phyloP scores from a whole-genome alignment of 1,139 yeast species.

The Candida sp. region DNA sequence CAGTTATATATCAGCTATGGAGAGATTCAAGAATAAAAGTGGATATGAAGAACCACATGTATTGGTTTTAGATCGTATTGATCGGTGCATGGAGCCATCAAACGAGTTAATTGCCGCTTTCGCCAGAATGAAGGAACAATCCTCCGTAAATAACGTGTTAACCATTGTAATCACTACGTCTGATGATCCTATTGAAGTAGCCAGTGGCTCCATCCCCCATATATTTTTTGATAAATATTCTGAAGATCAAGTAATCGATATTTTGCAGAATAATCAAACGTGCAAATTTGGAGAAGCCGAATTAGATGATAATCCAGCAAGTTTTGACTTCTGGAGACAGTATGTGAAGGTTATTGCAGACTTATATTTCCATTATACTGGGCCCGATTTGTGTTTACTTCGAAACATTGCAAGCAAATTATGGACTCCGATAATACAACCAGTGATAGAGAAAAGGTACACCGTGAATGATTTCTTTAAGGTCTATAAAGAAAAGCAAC shows the following conservation, averaged over 20 bases:
- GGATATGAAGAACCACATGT: slow-evolving; percentile 42
- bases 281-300: slow-evolving; percentile 22
- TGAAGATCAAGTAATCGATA: slow-evolving; percentile 33
- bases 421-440: slow-evolving; percentile 52
- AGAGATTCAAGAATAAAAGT: slow-evolving; percentile 29
- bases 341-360: slow-evolving; percentile 51
- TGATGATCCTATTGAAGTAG: slow-evolving; percentile 43
- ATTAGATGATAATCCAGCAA: slow-evolving; percentile 18
- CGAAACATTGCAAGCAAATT: slow-evolving; percentile 38
- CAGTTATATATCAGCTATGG: slow-evolving; percentile 40
- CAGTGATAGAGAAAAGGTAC: slow-evolving; percentile 30
- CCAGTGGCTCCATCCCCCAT: slow-evolving; percentile 48
- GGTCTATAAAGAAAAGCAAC: slow-evolving; percentile 42
- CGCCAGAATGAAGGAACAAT: slow-evolving; percentile 43
- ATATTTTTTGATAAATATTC: slow-evolving; percentile 47
- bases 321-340: slow-evolving; percentile 41
- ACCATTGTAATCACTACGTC: slow-evolving; percentile 32
- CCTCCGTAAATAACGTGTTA: slow-evolving; percentile 25
- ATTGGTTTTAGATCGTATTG: slow-evolving; percentile 57
- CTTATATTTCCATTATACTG: slow-evolving; percentile 49
- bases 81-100: slow-evolving; percentile 49
- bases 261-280: slow-evolving; percentile 27
- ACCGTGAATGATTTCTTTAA: slow-evolving; percentile 39
- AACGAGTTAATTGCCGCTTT: slow-evolving; percentile 46
- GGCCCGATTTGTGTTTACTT: slow-evolving; percentile 46